Evolutionary conservation across 2,329 filamentous ascomycete genomes (phyloP).

Genomic region (Microascus cirrosus): DNA sequence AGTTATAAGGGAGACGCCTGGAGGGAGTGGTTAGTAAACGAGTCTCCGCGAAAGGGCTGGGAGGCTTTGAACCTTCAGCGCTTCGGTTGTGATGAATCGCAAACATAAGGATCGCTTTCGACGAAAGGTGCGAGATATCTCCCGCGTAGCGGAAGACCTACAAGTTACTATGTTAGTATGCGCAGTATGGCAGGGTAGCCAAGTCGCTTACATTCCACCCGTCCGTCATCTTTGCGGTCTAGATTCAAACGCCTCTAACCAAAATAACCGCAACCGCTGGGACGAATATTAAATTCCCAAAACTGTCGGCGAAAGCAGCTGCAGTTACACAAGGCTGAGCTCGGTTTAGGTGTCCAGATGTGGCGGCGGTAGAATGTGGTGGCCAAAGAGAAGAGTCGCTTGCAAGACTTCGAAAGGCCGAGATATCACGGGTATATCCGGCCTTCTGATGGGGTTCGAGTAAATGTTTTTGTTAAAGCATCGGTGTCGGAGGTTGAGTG

Average conservation of each 20-base stretch:
- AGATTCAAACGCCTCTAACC: neutral
- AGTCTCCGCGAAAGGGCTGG: neutral
- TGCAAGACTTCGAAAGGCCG: too few species aligned
- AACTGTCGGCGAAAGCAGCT: too few species aligned
- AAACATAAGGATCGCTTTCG: conserved; percentile 84
- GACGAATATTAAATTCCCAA: too few species aligned
- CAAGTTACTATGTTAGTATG: neutral
- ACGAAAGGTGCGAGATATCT: conserved; percentile 74
- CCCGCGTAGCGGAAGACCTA: conserved; percentile 65
- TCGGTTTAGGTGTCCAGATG: too few species aligned
- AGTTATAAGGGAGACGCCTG: conserved; percentile 82
- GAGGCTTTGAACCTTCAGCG: conserved; percentile 50
- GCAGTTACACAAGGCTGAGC: too few species aligned
- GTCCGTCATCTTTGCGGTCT: neutral
- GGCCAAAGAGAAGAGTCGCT: too few species aligned
- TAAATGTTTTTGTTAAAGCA: too few species aligned
- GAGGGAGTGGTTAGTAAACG: neutral
- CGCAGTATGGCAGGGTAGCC: neutral
- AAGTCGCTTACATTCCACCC: neutral
- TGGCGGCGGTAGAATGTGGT: too few species aligned
- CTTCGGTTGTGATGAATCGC: conserved; percentile 82
- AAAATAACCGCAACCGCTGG: too few species aligned
- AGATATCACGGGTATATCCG: too few species aligned
- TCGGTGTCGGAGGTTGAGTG: neutral
- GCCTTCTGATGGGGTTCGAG: too few species aligned